Conservation (phyloP, 805 yeast species). For the Barnettozyma botsteinii region DNA sequence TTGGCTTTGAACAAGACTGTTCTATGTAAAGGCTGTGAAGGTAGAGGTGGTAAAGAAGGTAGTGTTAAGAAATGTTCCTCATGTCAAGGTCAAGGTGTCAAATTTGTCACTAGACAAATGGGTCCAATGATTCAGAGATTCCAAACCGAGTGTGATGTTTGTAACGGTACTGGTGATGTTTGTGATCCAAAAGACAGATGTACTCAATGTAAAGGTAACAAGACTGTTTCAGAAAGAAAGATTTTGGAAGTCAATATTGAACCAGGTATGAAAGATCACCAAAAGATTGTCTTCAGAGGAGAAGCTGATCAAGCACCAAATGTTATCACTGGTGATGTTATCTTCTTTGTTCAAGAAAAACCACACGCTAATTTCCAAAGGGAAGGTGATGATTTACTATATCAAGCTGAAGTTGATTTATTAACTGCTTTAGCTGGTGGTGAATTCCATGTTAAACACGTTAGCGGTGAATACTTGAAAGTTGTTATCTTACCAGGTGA, state of each 20-base stretch:
- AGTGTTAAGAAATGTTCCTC: conserved; percentile 78
- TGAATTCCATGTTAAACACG: conserved; percentile 77
- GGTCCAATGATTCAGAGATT: conserved; percentile 99
- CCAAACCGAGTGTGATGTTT: conserved; percentile 88
- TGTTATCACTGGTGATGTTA: conserved; percentile 93
- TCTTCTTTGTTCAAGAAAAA: conserved; percentile 86
- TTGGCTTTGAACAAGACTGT: conserved; percentile 90
- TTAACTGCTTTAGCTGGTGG: conserved; percentile 98
- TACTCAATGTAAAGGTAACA: conserved; percentile 81
- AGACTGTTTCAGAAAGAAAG: conserved; percentile 82
- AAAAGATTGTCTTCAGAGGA: conserved; percentile 83
- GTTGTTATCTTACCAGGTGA: conserved; percentile 85
- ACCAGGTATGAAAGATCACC: conserved; percentile 96
- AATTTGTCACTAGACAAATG: conserved; percentile 93
- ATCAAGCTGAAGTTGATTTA: conserved; percentile 83
- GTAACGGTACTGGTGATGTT: conserved; percentile 90
- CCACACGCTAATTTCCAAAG: conserved; percentile 80
- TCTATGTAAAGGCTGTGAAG: conserved; percentile 83
- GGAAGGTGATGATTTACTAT: conserved; percentile 80
- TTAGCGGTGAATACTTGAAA: conserved; percentile 88
- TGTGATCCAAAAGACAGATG: conserved; percentile 86
- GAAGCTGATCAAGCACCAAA: conserved; percentile 98
- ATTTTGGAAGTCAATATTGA: conserved; percentile 90
- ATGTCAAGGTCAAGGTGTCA: conserved; percentile 91
- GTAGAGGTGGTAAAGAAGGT: conserved; percentile 94